phyloP scores from a whole-genome alignment of 768 basidiomycete genomes.

The Hemileccinum impolitum region DNA sequence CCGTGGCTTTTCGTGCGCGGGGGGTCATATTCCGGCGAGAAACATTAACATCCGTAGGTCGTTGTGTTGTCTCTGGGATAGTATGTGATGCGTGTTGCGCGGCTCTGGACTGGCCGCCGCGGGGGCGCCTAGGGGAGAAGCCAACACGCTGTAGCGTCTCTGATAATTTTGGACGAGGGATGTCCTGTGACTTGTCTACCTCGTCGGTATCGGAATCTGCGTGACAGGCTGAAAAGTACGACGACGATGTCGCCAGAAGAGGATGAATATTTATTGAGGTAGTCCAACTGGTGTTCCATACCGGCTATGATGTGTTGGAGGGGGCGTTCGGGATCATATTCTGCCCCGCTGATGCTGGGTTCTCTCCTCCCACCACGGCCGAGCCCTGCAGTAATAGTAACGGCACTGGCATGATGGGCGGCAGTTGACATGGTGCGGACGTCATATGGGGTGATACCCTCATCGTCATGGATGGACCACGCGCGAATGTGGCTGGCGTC shows the following conservation, averaged over 20 bases:
- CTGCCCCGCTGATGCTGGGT: slow-evolving; percentile 65
- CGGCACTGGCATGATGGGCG: slow-evolving; percentile 85
- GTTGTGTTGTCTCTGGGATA: slow-evolving; percentile 11
- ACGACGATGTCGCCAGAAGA: slow-evolving; percentile 11
- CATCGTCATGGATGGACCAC: slow-evolving; percentile 66
- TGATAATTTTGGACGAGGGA: slow-evolving; percentile 58
- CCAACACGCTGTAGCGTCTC: slow-evolving; percentile 66
- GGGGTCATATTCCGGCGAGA: slow-evolving; percentile 32
- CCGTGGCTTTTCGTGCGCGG: slow-evolving; percentile 28
- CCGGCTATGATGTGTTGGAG: slow-evolving; percentile 69
- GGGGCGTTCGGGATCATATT: slow-evolving; percentile 84
- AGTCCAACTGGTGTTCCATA: slow-evolving; percentile 21
- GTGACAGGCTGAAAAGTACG: slow-evolving; percentile 39
- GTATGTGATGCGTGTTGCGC: slow-evolving; percentile 15
- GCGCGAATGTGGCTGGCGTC: slow-evolving; percentile 49
- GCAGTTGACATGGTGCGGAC: slow-evolving; percentile 76
- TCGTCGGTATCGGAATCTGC: slow-evolving; percentile 50
- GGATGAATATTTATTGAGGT: background rate
- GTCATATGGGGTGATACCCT: slow-evolving; percentile 63
- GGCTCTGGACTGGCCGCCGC: slow-evolving; percentile 38
- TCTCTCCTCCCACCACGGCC: slow-evolving; percentile 49
- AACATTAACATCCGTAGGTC: slow-evolving; percentile 11
- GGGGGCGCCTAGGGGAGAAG: slow-evolving; percentile 76
- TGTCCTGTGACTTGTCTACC: slow-evolving; percentile 39
- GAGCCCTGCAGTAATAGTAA: slow-evolving; percentile 84